These are phyloP conservation scores for Cladosporium phlei DNA, from an alignment of 2,329 filamentous ascomycete genomes.

Conservation along the genomic window DNA sequence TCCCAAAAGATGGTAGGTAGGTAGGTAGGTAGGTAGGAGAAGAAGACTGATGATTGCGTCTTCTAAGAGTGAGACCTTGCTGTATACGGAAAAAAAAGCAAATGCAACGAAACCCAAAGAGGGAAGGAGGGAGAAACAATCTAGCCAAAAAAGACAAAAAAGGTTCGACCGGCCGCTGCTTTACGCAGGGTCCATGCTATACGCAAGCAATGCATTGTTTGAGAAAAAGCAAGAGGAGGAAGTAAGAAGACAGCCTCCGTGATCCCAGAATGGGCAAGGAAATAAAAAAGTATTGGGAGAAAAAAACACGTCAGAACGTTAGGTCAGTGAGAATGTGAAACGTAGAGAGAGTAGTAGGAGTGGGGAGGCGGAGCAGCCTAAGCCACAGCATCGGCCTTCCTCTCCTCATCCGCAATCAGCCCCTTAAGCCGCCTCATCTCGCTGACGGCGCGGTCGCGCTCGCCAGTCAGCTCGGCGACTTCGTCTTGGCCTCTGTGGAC, in stretches of 20 bases:
- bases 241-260: too few species aligned
- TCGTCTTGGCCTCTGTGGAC: slow-evolving; percentile 83
- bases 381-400: slow-evolving; percentile 8
- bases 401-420: slow-evolving; percentile 58
- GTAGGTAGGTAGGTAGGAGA: too few species aligned
- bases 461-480: slow-evolving; percentile 71
- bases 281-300: not conserved
- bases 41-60: too few species aligned
- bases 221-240: not conserved
- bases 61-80: too few species aligned
- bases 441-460: slow-evolving; percentile 68
- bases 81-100: too few species aligned
- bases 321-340: not conserved
- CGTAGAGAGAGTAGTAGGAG: not conserved
- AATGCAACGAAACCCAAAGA: too few species aligned
- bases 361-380: not conserved
- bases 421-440: slow-evolving; percentile 66
- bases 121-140: too few species aligned
- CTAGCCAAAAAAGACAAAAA: too few species aligned
- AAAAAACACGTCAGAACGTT: not conserved
- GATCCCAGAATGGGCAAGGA: not conserved
- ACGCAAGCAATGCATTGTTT: slow-evolving; percentile 1
- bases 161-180: slow-evolving; percentile 7
- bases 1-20: too few species aligned
- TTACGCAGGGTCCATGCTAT: slow-evolving; percentile 7